Percentiles rank a stretch among this genome's conserved stretches.
These are phyloP conservation scores for Parachlorella kessleri DNA, from an alignment of 139 green algal species.

Conservation along the genomic window DNA sequence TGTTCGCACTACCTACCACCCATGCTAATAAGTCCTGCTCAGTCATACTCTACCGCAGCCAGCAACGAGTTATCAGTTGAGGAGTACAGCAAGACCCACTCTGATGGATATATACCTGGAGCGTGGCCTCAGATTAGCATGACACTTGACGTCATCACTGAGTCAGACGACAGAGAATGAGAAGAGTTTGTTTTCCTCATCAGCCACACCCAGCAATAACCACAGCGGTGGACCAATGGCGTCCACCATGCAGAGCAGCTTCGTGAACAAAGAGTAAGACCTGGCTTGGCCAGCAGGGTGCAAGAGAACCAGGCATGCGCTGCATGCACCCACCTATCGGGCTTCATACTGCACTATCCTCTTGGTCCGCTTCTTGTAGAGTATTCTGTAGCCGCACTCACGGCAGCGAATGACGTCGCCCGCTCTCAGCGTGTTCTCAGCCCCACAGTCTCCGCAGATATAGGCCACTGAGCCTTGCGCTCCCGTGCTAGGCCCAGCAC, in stretches of 20 bases:
- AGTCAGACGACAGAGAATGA: not conserved
- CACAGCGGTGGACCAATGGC: too few species aligned
- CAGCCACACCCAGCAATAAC: too few species aligned
- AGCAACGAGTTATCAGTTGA: too few species aligned
- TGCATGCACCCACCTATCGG: constrained; percentile 64
- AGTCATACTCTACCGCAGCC: too few species aligned
- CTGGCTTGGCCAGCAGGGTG: too few species aligned
- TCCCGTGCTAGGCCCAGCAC: not conserved
- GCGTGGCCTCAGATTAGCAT: constrained; percentile 47
- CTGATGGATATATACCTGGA: too few species aligned
- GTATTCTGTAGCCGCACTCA: constrained; percentile 96
- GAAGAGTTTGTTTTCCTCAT: not conserved
- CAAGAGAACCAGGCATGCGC: too few species aligned
- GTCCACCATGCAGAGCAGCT: too few species aligned
- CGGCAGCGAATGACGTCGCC: constrained; percentile 94
- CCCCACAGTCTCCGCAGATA: constrained; percentile 89
- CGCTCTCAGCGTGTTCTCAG: constrained; percentile 83
- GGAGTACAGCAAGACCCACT: too few species aligned
- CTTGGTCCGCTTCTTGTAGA: constrained; percentile 99
- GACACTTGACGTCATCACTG: constrained; percentile 15
- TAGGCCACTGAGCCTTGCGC: constrained; percentile 57
- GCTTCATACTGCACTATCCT: constrained; percentile 94
- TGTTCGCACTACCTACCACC: too few species aligned
- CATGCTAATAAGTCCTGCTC: too few species aligned
- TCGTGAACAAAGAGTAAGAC: too few species aligned